Conservation (phyloP, 306 rosid genomes). For the Fragaria vesca region DNA sequence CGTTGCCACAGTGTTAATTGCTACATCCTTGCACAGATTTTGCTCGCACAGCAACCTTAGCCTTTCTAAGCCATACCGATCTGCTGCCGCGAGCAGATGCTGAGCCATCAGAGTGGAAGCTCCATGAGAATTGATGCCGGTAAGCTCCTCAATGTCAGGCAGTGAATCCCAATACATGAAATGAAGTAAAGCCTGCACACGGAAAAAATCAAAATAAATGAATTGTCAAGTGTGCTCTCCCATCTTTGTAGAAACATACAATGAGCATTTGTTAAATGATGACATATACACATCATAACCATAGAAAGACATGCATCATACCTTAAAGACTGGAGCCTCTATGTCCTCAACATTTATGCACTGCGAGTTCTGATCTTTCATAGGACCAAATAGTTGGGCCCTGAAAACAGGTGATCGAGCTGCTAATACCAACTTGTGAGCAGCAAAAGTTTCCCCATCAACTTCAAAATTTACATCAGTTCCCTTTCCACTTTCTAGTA, state of each 20-base stretch:
- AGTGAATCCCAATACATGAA: slow-evolving; percentile 74
- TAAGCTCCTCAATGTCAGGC: slow-evolving; percentile 71
- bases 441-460: slow-evolving; percentile 56
- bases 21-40: slow-evolving; percentile 61
- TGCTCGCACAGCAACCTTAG: slow-evolving; percentile 69
- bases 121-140: slow-evolving; percentile 61
- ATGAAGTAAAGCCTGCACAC: slow-evolving; percentile 74
- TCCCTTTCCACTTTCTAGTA: slow-evolving; percentile 69
- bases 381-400: slow-evolving; percentile 90
- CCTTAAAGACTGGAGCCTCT: slow-evolving; percentile 88
- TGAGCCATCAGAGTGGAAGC: slow-evolving; percentile 77
- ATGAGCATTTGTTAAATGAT: slow-evolving; percentile 3
- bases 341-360: slow-evolving; percentile 74
- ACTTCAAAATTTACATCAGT: slow-evolving; percentile 75
- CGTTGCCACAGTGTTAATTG: slow-evolving; percentile 79
- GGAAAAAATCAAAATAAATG: slow-evolving; percentile 4
- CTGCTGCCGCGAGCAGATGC: slow-evolving; percentile 92
- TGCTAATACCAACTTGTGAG: slow-evolving; percentile 79
- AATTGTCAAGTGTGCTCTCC: slow-evolving; percentile 14
- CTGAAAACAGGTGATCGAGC: slow-evolving; percentile 89
- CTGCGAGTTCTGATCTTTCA: slow-evolving; percentile 71
- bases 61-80: slow-evolving; percentile 76
- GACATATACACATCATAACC: neutral
- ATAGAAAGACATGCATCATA: slow-evolving; percentile 16
- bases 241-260: neutral